Percentiles rank a stretch among this genome's conserved stretches.
Evolutionary conservation across 225 moss, liverwort and hornwort species (phyloP).

Genomic region (Pseudoscleropodium purum): DNA sequence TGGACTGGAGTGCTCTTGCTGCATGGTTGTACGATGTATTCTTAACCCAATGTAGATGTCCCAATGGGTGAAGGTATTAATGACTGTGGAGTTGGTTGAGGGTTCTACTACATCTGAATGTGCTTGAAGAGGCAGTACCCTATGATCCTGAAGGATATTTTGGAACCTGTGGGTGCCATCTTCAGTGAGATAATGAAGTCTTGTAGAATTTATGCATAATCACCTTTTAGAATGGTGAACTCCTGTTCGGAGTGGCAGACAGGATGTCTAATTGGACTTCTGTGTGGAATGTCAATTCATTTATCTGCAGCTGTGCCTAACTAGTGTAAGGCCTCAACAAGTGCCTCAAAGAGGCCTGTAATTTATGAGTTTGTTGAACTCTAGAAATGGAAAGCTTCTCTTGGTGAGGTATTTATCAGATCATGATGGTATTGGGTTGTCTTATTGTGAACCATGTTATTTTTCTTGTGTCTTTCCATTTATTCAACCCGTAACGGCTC

Average conservation of each 20-base stretch:
- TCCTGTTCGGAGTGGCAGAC: conserved; percentile 8
- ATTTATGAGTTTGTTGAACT: conserved; percentile 30
- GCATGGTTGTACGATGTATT: conserved; percentile 17
- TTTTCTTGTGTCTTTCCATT: background rate
- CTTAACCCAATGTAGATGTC: conserved; percentile 4
- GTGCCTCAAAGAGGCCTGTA: conserved; percentile 59
- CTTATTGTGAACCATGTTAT: background rate
- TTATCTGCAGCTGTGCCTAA: conserved; percentile 20
- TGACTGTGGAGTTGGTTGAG: conserved; percentile 9
- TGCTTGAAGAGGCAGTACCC: conserved; percentile 3
- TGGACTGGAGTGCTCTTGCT: background rate
- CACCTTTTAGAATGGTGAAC: conserved; percentile 10
- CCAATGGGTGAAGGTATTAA: background rate
- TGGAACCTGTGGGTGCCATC: conserved; percentile 1
- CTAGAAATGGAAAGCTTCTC: conserved; percentile 30
- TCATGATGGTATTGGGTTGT: background rate
- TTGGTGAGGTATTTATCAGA: conserved; percentile 14
- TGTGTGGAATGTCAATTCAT: conserved; percentile 7
- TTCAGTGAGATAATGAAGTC: conserved; percentile 11
- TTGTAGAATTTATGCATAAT: conserved; percentile 24
- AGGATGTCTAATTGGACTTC: conserved; percentile 29
- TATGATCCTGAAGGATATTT: background rate
- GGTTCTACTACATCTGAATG: background rate
- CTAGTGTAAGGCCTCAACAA: conserved; percentile 14
- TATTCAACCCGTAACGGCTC: background rate